Conservation (phyloP, 2,329 filamentous ascomycete genomes). For the Penicillium concentricum region DNA sequence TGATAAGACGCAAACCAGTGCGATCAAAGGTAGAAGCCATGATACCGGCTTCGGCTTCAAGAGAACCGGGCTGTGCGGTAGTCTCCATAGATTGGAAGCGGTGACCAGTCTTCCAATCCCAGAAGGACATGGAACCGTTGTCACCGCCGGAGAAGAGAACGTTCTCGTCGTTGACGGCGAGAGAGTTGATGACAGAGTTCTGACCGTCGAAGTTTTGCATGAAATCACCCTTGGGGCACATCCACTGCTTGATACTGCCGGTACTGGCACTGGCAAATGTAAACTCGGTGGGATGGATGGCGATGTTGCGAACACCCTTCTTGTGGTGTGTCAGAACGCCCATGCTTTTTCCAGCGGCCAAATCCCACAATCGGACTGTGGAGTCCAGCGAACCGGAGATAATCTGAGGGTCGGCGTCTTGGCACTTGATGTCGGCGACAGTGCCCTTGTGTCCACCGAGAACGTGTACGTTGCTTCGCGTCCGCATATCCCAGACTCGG, state of each 20-base stretch:
- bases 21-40: conserved; percentile 92
- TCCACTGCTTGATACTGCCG: conserved; percentile 98
- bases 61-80: conserved; percentile 85
- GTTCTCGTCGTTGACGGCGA: conserved; percentile 91
- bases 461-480: conserved; percentile 91
- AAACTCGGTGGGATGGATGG: conserved; percentile 86
- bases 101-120: conserved; percentile 98
- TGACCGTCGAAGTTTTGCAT: conserved; percentile 99
- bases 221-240: conserved; percentile 94
- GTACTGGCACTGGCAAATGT: conserved; percentile 93
- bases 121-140: conserved; percentile 95
- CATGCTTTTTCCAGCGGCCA: conserved; percentile 95
- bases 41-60: conserved; percentile 91
- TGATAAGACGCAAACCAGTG: conserved; percentile 84
- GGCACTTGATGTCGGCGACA: conserved; percentile 83
- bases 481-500: conserved; percentile 98
- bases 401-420: conserved; percentile 94
- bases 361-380: conserved; percentile 89
- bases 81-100: conserved; percentile 88
- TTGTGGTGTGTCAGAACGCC: conserved; percentile 97
- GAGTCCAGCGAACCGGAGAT: conserved; percentile 91
- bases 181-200: conserved; percentile 92
- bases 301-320: conserved; percentile 84
- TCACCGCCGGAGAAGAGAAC: conserved; percentile 93
- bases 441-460: conserved; percentile 87